phyloP scores from a whole-genome alignment of 78 protist species.

The Cavenderia fasciculata region DNA sequence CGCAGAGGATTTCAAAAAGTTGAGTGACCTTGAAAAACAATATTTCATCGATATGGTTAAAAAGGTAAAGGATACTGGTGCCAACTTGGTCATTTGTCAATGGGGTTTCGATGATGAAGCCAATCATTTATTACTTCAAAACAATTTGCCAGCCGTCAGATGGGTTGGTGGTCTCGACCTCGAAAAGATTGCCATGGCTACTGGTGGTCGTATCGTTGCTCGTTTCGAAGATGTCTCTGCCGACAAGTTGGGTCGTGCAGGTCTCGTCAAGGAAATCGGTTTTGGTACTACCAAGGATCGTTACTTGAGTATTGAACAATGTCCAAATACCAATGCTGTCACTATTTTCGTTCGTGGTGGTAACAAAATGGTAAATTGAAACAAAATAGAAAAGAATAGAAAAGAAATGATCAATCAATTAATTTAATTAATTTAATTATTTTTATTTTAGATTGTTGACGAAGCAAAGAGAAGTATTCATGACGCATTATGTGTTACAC shows the following conservation, averaged over 20 bases:
- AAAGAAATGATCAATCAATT: background rate
- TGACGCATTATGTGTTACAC: conserved; percentile 99
- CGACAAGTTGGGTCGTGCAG: conserved; percentile 98
- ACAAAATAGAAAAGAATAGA: background rate
- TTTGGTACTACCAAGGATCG: conserved; percentile 99
- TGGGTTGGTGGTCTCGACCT: conserved; percentile 99
- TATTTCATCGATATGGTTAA: conserved; percentile 93
- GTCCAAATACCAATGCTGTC: conserved; percentile 98
- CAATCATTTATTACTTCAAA: conserved; percentile 97
- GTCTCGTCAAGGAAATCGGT: conserved; percentile 93
- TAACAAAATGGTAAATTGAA: conserved; percentile 96
- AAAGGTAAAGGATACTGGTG: conserved; percentile 95
- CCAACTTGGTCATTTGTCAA: conserved; percentile 98
- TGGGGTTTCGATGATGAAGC: conserved; percentile 99
- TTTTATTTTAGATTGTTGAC: conserved; percentile 88
- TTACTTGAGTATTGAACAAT: conserved; percentile 97
- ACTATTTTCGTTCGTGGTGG: conserved; percentile 99
- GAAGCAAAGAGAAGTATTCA: conserved; percentile 99
- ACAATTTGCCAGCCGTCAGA: conserved; percentile 98
- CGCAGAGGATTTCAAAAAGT: conserved; percentile 91
- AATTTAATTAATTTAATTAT: background rate
- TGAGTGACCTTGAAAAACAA: conserved; percentile 93
- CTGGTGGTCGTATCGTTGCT: conserved; percentile 99
- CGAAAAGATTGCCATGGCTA: conserved; percentile 99
- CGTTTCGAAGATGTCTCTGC: conserved; percentile 98